Conservation (phyloP, 306 rosid genomes). For the Ochetophila trinervis region DNA sequence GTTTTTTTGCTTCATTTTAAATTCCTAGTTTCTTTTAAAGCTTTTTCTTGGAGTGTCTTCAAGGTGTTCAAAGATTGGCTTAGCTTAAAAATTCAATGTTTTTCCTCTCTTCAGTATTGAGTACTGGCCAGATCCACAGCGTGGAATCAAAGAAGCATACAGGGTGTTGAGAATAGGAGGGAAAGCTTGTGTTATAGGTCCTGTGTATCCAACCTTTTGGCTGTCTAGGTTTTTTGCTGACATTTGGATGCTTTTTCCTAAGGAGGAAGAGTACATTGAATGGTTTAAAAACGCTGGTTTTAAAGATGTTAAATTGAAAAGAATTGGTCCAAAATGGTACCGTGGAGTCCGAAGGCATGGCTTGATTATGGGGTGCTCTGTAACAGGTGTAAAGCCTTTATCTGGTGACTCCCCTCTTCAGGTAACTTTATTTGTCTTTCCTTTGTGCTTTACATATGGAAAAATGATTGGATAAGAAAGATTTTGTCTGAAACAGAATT, state of each 20-base stretch:
- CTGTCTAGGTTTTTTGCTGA: slow-evolving; percentile 95
- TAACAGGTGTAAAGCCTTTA: slow-evolving; percentile 87
- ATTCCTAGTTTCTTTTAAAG: no score
- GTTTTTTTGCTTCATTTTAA: no score
- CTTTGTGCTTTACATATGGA: neutral
- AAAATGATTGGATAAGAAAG: no score
- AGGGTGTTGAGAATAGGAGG: slow-evolving; percentile 88
- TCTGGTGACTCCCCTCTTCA: slow-evolving; percentile 92
- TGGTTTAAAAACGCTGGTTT: slow-evolving; percentile 93
- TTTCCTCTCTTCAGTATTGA: slow-evolving; percentile 61
- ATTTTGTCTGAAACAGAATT: no score
- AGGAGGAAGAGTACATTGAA: slow-evolving; percentile 92
- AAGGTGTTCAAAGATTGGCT: no score
- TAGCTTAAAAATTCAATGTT: no score
- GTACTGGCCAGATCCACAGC: slow-evolving; percentile 98
- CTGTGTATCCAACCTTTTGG: slow-evolving; percentile 89
- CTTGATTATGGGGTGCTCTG: slow-evolving; percentile 94
- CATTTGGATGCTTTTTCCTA: slow-evolving; percentile 96
- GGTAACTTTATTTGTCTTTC: slow-evolving; percentile 38
- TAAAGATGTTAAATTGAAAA: slow-evolving; percentile 74
- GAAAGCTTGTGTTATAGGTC: slow-evolving; percentile 84
- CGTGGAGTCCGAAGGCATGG: slow-evolving; percentile 95
- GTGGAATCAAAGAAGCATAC: slow-evolving; percentile 91
- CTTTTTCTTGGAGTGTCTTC: no score
- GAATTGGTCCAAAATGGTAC: slow-evolving; percentile 97